Evolutionary conservation across 345 rosid genomes (phyloP).

Genomic region (Rhodomyrtus tomentosa): DNA sequence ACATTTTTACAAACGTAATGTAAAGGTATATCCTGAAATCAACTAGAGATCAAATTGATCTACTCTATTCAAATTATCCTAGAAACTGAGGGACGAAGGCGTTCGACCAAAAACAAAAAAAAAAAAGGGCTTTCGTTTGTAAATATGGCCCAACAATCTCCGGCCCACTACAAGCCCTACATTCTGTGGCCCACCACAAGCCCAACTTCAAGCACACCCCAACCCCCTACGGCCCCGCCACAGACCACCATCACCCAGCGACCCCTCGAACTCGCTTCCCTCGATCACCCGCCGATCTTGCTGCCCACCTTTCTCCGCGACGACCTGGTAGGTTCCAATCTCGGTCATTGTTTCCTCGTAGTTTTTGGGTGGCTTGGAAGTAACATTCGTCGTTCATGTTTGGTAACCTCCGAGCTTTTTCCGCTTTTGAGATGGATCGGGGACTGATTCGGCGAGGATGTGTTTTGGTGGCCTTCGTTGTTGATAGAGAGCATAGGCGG

Average conservation of each 20-base stretch:
- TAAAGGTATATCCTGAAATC: not conserved
- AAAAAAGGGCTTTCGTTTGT: not conserved
- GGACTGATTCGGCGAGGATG: not conserved
- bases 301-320: not conserved
- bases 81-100: not conserved
- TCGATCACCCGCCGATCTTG: not conserved
- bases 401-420: not conserved
- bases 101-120: not conserved
- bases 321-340: not conserved
- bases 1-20: not conserved
- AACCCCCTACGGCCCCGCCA: not conserved
- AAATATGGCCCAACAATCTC: not conserved
- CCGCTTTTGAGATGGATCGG: not conserved
- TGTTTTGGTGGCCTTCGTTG: not conserved
- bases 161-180: not conserved
- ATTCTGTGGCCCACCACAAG: not conserved
- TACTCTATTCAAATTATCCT: not conserved
- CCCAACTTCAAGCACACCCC: not conserved
- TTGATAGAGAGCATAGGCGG: not conserved
- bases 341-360: not conserved
- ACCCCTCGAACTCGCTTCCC: not conserved
- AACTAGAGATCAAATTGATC: not conserved
- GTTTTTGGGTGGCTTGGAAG: not conserved
- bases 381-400: not conserved
- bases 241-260: not conserved